Percentiles rank a stretch among this genome's conserved stretches.
Evolutionary conservation across 495 filamentous ascomycete species (phyloP).

Genomic region (Cercophora sp.): DNA sequence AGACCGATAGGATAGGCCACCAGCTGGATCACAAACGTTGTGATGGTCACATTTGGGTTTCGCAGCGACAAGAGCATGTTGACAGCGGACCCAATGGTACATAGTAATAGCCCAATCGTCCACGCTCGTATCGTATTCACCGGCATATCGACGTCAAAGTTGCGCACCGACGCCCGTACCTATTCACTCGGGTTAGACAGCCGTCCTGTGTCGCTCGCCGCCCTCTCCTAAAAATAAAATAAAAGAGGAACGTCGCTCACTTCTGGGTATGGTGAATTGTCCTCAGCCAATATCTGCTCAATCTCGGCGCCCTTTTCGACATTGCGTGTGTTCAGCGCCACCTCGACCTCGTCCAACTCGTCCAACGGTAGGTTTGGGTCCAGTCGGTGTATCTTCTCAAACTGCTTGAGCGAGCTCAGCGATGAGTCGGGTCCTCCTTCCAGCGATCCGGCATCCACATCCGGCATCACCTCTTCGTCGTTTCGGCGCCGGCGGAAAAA

Average conservation of each 20-base stretch:
- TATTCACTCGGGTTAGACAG: slow-evolving; percentile 38
- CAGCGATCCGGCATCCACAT: slow-evolving; percentile 25
- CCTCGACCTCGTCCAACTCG: slow-evolving; percentile 56
- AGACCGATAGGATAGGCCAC: slow-evolving; percentile 66
- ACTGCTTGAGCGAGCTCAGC: slow-evolving; percentile 37
- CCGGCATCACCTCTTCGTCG: slow-evolving; percentile 24
- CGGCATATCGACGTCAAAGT: slow-evolving; percentile 64
- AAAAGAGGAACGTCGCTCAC: slow-evolving; percentile 36
- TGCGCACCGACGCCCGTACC: slow-evolving; percentile 57
- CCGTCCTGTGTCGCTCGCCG: slow-evolving; percentile 3
- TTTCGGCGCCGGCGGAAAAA: slow-evolving; percentile 26
- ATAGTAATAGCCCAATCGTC: slow-evolving; percentile 61
- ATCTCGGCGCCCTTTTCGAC: slow-evolving; percentile 50
- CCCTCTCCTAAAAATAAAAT: slow-evolving; percentile 2
- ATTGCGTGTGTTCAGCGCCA: slow-evolving; percentile 53
- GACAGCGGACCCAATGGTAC: slow-evolving; percentile 62
- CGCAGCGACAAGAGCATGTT: slow-evolving; percentile 69
- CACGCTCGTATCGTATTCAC: slow-evolving; percentile 69
- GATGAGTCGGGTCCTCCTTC: slow-evolving; percentile 30
- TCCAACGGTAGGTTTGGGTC: slow-evolving; percentile 67
- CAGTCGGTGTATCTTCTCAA: slow-evolving; percentile 61
- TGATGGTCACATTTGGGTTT: slow-evolving; percentile 61
- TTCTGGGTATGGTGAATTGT: slow-evolving; percentile 69
- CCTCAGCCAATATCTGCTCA: slow-evolving; percentile 54
- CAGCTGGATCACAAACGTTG: slow-evolving; percentile 64